Percentiles rank a stretch among this genome's conserved stretches.
Evolutionary conservation across 2,329 filamentous ascomycete species (phyloP).

Genomic region (Rugonectria rugulosa): DNA sequence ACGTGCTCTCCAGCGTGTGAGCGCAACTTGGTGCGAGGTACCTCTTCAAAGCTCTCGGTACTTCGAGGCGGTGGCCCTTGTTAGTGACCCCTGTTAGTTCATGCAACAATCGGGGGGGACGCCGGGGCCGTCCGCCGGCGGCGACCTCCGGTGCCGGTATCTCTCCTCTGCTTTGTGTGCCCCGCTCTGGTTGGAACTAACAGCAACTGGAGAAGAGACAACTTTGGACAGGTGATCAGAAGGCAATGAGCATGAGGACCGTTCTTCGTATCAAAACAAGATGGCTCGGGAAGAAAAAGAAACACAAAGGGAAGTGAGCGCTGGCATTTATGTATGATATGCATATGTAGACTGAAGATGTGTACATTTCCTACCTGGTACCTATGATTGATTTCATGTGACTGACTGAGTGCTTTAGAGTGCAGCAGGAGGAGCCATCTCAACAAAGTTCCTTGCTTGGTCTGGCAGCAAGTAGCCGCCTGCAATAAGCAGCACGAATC

Average conservation of each 20-base stretch:
- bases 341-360: too few relatives aligned
- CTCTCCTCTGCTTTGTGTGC: constrained; percentile 2
- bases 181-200: constrained; percentile 10
- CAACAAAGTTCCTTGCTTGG: too few relatives aligned
- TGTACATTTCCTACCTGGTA: too few relatives aligned
- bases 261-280: too few relatives aligned
- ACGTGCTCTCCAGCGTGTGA: constrained; percentile 31
- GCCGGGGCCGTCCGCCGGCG: constrained; percentile 31
- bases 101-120: constrained; percentile 35
- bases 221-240: constrained; percentile 8
- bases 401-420: too few relatives aligned
- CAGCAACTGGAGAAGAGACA: constrained; percentile 2
- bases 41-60: neutral
- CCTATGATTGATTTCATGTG: too few relatives aligned
- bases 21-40: too few relatives aligned
- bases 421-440: too few relatives aligned
- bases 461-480: too few relatives aligned
- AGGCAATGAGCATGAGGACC: neutral
- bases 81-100: constrained; percentile 19
- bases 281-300: neutral
- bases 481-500: too few relatives aligned
- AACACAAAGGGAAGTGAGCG: neutral
- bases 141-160: constrained; percentile 34
- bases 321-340: too few relatives aligned
- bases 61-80: neutral